Percentiles rank a stretch among this genome's conserved stretches.
Conservation (phyloP, 768 basidiomycete genomes). For the Leccinum subgranulosum region DNA sequence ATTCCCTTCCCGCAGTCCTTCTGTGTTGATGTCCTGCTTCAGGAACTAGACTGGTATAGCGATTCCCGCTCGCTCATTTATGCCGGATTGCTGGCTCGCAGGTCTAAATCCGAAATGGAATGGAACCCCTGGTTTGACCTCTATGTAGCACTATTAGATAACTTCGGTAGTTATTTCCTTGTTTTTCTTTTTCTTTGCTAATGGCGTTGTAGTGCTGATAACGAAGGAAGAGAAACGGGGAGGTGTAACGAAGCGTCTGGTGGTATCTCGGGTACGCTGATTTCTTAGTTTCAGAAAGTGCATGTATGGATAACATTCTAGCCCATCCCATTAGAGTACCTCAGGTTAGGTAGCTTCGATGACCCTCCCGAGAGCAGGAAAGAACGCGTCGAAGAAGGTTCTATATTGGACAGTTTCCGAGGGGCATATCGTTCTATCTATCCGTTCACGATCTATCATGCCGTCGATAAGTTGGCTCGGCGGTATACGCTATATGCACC, state of each 20-base stretch:
- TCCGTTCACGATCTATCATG: constrained; percentile 78
- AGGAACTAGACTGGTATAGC: constrained; percentile 84
- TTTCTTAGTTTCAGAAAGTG: neutral
- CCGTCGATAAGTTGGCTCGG: constrained; percentile 49
- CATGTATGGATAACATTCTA: constrained; percentile 28
- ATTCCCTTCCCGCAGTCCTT: neutral
- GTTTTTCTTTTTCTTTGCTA: neutral
- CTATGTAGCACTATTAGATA: constrained; percentile 67
- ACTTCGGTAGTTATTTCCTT: constrained; percentile 56
- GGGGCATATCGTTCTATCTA: constrained; percentile 55
- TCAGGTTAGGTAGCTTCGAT: constrained; percentile 68
- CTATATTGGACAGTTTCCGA: constrained; percentile 53
- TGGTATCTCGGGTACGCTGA: constrained; percentile 62
- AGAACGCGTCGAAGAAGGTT: constrained; percentile 57
- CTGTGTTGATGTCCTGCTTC: constrained; percentile 5
- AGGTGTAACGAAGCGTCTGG: constrained; percentile 44
- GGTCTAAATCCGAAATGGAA: constrained; percentile 59
- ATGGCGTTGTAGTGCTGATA: constrained; percentile 50
- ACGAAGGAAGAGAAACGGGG: constrained; percentile 59
- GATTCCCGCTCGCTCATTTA: constrained; percentile 71
- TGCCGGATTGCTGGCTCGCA: constrained; percentile 60
- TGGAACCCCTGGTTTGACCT: constrained; percentile 72
- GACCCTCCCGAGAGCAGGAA: constrained; percentile 58
- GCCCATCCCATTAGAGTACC: constrained; percentile 79
- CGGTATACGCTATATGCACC: constrained; percentile 71